These are phyloP conservation scores for Aspergillus phoenicis DNA, from an alignment of 2,329 filamentous ascomycete species.

Conservation along the genomic window DNA sequence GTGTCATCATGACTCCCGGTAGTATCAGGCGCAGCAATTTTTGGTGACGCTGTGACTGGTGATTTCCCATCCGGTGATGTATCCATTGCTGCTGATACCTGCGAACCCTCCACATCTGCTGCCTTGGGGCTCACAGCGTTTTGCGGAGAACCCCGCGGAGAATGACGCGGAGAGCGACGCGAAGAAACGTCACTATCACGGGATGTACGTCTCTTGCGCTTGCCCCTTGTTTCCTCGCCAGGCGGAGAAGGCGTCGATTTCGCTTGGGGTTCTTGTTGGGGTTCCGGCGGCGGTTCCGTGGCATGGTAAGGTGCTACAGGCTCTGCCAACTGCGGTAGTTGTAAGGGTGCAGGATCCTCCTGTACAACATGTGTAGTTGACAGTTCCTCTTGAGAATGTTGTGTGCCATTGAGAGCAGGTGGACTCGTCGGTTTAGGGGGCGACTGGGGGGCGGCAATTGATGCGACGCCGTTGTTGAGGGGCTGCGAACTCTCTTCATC, in stretches of 20 bases:
- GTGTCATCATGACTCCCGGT: not conserved
- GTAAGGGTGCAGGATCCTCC: not conserved
- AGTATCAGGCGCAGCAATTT: not conserved
- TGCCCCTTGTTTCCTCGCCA: constrained; percentile 1
- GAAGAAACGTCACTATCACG: constrained; percentile 10
- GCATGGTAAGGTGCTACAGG: not conserved
- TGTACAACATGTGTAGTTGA: not conserved
- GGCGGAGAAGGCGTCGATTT: constrained; percentile 13
- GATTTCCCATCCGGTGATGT: not conserved
- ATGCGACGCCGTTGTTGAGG: constrained; percentile 11
- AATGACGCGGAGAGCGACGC: not conserved
- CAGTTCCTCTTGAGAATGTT: not conserved
- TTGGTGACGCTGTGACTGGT: not conserved
- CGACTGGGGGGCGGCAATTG: not conserved
- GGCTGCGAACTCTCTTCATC: constrained; percentile 1
- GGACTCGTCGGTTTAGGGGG: not conserved
- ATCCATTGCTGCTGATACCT: constrained; percentile 2
- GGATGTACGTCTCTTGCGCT: constrained; percentile 8
- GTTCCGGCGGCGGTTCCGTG: not conserved
- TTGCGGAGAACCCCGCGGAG: not conserved
- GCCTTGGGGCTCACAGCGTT: constrained; percentile 2
- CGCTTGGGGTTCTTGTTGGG: constrained; percentile 5
- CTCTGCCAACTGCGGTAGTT: not conserved
- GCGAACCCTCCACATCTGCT: not conserved
- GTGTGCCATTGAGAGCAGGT: not conserved